Evolutionary conservation across 495 filamentous ascomycete species (phyloP).

Genomic region (Hyaloscypha bicolor): DNA sequence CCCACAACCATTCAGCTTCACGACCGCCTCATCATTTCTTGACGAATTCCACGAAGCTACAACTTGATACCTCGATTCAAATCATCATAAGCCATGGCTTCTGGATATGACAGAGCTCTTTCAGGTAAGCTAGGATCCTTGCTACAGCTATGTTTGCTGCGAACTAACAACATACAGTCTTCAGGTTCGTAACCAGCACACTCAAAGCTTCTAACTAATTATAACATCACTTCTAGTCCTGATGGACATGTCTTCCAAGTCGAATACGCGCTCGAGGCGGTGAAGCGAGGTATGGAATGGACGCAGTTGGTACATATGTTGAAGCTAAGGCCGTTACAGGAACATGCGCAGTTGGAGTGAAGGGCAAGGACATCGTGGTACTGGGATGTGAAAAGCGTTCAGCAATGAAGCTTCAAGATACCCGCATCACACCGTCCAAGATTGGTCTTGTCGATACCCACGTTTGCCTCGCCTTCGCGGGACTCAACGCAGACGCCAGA

Average conservation of each 20-base stretch:
- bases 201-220: slow-evolving; percentile 38
- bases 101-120: slow-evolving; percentile 92
- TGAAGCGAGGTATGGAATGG: slow-evolving; percentile 79
- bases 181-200: slow-evolving; percentile 54
- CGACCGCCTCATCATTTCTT: slow-evolving; percentile 3
- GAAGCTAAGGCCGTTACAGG: slow-evolving; percentile 52
- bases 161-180: slow-evolving; percentile 59
- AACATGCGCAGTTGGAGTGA: slow-evolving; percentile 97
- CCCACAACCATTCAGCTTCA: slow-evolving; percentile 11
- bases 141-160: slow-evolving; percentile 12
- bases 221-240: slow-evolving; percentile 64
- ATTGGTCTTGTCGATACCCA: slow-evolving; percentile 93
- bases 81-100: slow-evolving; percentile 59
- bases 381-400: slow-evolving; percentile 98
- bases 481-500: slow-evolving; percentile 94
- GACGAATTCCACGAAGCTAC: slow-evolving; percentile 14
- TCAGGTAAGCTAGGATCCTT: slow-evolving; percentile 64
- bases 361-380: slow-evolving; percentile 92
- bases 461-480: slow-evolving; percentile 95
- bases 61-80: neutral
- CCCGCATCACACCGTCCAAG: slow-evolving; percentile 97
- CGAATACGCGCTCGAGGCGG: slow-evolving; percentile 98
- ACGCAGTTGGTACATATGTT: neutral
- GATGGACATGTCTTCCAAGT: slow-evolving; percentile 99
- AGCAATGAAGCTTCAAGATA: slow-evolving; percentile 99